Conservation (phyloP, 306 rosid species). For the apple (Malus domestica) region ASM211411v1 NC_041805.1:503001-503500, state of each 20-base stretch:
- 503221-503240: conserved; percentile 56
- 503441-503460: too few relatives aligned
- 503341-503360: conserved; percentile 49
- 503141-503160: not conserved
- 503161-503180: conserved; percentile 24
- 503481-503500: too few relatives aligned
- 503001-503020: too few relatives aligned
- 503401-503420: too few relatives aligned
- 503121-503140: conserved; percentile 36
- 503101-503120: not conserved
- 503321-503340: conserved; percentile 32
- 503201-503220: conserved; percentile 35
- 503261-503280: conserved; percentile 54
- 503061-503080: too few relatives aligned
- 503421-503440: too few relatives aligned
- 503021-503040: too few relatives aligned
- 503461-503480: too few relatives aligned
- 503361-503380: too few relatives aligned
- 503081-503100: not conserved
- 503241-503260: conserved; percentile 30
- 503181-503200: conserved; percentile 19
- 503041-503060: too few relatives aligned
- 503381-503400: too few relatives aligned
- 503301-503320: conserved; percentile 4
- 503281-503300: conserved; percentile 29